phyloP scores from a whole-genome alignment of 768 basidiomycete genomes.

The Vararia minispora region DNA sequence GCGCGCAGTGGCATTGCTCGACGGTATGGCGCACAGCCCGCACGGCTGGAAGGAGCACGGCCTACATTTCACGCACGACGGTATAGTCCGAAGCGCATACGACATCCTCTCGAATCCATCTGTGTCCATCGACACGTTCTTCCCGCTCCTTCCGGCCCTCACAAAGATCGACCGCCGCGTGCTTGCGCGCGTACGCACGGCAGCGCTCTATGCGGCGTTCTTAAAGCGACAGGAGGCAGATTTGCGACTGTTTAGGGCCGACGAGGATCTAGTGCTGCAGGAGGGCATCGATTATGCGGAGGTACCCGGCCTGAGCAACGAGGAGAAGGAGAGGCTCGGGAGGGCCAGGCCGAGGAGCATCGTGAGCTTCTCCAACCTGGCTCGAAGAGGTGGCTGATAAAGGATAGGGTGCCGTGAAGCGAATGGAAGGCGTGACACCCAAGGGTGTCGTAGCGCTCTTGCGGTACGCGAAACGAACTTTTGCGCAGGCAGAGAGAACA shows the following conservation, averaged over 20 bases:
- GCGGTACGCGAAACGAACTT: slow-evolving; percentile 41
- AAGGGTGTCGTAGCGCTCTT: slow-evolving; percentile 58
- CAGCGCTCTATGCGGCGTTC: slow-evolving; percentile 54
- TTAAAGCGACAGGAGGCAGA: slow-evolving; percentile 68
- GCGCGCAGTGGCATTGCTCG: slow-evolving; percentile 24
- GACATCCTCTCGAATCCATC: slow-evolving; percentile 56
- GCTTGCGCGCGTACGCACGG: slow-evolving; percentile 47
- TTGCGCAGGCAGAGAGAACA: too few species aligned
- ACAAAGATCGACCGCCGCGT: slow-evolving; percentile 36
- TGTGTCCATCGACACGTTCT: slow-evolving; percentile 33
- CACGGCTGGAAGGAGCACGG: slow-evolving; percentile 37
- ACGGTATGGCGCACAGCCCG: slow-evolving; percentile 26
- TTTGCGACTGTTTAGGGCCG: slow-evolving; percentile 58
- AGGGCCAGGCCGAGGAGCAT: slow-evolving; percentile 57
- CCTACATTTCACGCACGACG: slow-evolving; percentile 30
- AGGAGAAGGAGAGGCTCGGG: slow-evolving; percentile 57
- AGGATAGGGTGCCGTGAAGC: slow-evolving; percentile 74
- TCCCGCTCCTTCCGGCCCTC: slow-evolving; percentile 37
- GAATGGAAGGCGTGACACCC: slow-evolving; percentile 93
- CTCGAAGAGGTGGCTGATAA: not conserved
- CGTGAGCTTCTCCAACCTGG: slow-evolving; percentile 25
- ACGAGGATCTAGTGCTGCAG: slow-evolving; percentile 63
- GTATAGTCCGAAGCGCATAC: slow-evolving; percentile 52
- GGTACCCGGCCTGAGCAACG: slow-evolving; percentile 62
- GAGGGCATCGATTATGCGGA: slow-evolving; percentile 56